phyloP scores from a whole-genome alignment of 2,329 filamentous ascomycete species.

The Cadophora gregata region DNA sequence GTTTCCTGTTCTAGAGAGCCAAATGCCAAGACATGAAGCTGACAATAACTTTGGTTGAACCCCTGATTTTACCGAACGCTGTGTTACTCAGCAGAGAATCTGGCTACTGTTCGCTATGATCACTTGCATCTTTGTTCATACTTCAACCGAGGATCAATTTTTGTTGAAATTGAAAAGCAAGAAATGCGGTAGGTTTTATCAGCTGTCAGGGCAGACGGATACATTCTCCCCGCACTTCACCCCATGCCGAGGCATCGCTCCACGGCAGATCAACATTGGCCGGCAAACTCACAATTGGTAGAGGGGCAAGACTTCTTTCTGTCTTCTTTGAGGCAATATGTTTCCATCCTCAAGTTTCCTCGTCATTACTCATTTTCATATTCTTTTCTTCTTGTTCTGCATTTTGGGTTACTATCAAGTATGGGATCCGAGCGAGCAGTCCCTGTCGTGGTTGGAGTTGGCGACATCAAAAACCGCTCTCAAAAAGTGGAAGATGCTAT shows the following conservation, averaged over 20 bases:
- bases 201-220: background rate
- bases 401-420: background rate
- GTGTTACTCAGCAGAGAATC: background rate
- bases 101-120: background rate
- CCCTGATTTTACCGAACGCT: conserved; percentile 5
- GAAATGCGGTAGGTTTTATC: background rate
- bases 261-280: conserved; percentile 9
- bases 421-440: conserved; percentile 27
- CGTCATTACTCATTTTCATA: background rate
- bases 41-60: background rate
- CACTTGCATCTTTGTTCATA: background rate
- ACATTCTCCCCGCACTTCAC: background rate
- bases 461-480: conserved; percentile 65
- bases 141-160: background rate
- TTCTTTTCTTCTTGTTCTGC: background rate
- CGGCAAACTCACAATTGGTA: background rate
- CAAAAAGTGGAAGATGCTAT: conserved; percentile 56
- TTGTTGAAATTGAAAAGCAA: background rate
- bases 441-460: conserved; percentile 67
- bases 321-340: background rate
- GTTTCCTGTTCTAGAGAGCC: background rate
- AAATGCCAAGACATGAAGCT: background rate
- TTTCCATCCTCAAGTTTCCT: background rate
- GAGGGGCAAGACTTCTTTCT: background rate
- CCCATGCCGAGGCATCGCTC: conserved; percentile 11